Percentiles rank a stretch among this genome's conserved stretches.
Conservation (phyloP, 225 moss, liverwort and hornwort genomes). For the Thuidium tamariscinum region DNA sequence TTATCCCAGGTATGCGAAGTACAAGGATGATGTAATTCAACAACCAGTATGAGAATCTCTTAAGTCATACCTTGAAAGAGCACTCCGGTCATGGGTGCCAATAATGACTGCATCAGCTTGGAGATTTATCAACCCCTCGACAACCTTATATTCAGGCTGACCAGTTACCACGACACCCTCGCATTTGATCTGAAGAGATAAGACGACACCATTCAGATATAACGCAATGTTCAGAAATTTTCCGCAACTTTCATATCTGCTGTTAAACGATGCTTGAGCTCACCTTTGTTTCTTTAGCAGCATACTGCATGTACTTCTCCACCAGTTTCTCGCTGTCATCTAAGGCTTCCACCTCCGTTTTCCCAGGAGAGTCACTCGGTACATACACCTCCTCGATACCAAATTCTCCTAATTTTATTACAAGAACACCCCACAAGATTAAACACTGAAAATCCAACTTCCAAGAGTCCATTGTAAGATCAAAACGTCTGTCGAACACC, state of each 20-base stretch:
- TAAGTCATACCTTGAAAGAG: constrained; percentile 50
- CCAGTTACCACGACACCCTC: constrained; percentile 85
- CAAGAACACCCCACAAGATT: background rate
- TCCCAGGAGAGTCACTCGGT: constrained; percentile 23
- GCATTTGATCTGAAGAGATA: constrained; percentile 56
- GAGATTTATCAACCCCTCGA: constrained; percentile 62
- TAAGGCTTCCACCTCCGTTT: constrained; percentile 71
- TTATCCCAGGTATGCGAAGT: background rate
- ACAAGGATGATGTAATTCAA: background rate
- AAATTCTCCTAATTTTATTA: constrained; percentile 51
- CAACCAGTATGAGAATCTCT: background rate
- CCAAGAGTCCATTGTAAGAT: background rate
- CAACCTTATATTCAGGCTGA: constrained; percentile 71
- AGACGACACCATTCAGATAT: background rate
- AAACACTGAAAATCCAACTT: background rate
- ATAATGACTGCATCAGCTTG: constrained; percentile 85
- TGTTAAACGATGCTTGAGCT: background rate
- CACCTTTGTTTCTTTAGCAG: constrained; percentile 46
- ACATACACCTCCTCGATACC: constrained; percentile 86
- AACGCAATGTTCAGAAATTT: too few relatives aligned
- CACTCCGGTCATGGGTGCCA: constrained; percentile 72
- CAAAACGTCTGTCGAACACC: background rate
- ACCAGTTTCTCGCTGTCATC: constrained; percentile 84
- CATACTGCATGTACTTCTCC: constrained; percentile 77
- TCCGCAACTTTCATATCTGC: too few relatives aligned